Conservation (phyloP, 2,329 filamentous ascomycete genomes). For the Phialophora expanda region DNA sequence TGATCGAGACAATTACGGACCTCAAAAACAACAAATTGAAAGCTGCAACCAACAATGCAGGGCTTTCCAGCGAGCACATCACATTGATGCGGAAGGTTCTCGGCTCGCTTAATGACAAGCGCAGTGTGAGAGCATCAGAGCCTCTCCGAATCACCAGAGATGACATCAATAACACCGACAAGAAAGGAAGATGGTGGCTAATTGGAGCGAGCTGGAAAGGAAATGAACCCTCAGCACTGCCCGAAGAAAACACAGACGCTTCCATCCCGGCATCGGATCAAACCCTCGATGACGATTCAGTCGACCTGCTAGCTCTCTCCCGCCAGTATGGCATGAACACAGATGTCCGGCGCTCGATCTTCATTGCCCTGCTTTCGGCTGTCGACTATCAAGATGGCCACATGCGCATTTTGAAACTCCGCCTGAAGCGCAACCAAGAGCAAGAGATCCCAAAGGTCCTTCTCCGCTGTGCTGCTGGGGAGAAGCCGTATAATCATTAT, state of each 20-base stretch:
- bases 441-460: slow-evolving; percentile 86
- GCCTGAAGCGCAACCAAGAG: slow-evolving; percentile 83
- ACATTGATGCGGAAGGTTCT: slow-evolving; percentile 87
- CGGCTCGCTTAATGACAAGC: slow-evolving; percentile 69
- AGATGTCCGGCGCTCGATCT: slow-evolving; percentile 85
- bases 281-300: slow-evolving; percentile 45
- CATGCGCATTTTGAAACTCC: slow-evolving; percentile 76
- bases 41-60: slow-evolving; percentile 71
- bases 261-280: slow-evolving; percentile 38
- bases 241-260: slow-evolving; percentile 27
- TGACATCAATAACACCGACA: slow-evolving; percentile 82
- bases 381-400: slow-evolving; percentile 84
- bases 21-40: slow-evolving; percentile 94
- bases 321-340: slow-evolving; percentile 85
- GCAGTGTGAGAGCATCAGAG: slow-evolving; percentile 72
- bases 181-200: slow-evolving; percentile 97
- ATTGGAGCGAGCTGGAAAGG: slow-evolving; percentile 87
- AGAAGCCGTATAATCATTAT: slow-evolving; percentile 87
- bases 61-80: slow-evolving; percentile 78
- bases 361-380: slow-evolving; percentile 85
- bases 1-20: slow-evolving; percentile 95
- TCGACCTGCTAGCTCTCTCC: slow-evolving; percentile 76
- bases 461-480: slow-evolving; percentile 82
- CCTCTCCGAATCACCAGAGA: slow-evolving; percentile 79
- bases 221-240: slow-evolving; percentile 45